Evolutionary conservation across 2,329 filamentous ascomycete genomes (phyloP).

Genomic region (Zymoseptoria ardabiliae): DNA sequence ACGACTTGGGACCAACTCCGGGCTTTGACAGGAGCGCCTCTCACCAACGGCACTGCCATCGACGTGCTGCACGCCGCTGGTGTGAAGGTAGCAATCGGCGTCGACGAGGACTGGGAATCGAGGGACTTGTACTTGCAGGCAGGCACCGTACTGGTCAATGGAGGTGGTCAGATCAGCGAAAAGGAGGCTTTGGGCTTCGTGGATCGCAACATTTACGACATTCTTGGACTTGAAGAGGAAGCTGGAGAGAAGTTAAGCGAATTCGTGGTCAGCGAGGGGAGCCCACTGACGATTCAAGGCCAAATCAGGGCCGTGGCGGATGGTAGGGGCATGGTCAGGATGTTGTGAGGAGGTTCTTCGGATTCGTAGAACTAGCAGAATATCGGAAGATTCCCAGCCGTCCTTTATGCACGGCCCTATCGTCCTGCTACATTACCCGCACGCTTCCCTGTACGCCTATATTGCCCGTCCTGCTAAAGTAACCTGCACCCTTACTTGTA

Average conservation of each 20-base stretch:
- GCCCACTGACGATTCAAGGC: conserved; percentile 53
- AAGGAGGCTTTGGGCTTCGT: conserved; percentile 51
- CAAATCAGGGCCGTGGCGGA: conserved; percentile 49
- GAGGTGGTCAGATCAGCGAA: conserved; percentile 48
- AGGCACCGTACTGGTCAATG: conserved; percentile 53
- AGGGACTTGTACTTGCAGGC: conserved; percentile 54
- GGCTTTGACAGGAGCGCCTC: conserved; percentile 55
- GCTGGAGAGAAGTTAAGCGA: conserved; percentile 30
- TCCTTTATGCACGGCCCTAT: too few relatives aligned
- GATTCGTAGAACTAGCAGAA: too few relatives aligned
- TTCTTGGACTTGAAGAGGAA: conserved; percentile 43
- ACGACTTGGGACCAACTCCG: conserved; percentile 55
- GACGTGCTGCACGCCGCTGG: conserved; percentile 53
- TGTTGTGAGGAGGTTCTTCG: conserved; percentile 19
- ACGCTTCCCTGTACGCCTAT: too few relatives aligned
- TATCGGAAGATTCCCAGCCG: too few relatives aligned
- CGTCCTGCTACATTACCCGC: too few relatives aligned
- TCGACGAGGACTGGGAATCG: conserved; percentile 56
- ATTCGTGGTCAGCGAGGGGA: conserved; percentile 58
- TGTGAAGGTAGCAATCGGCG: conserved; percentile 51
- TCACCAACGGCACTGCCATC: conserved; percentile 57
- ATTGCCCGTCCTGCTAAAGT: too few relatives aligned
- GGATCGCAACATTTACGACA: conserved; percentile 49
- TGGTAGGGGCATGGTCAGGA: conserved; percentile 28
- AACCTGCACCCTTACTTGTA: too few relatives aligned